Evolutionary conservation across 2,329 filamentous ascomycete species (phyloP).

Genomic region (Colletotrichum chrysophilum): DNA sequence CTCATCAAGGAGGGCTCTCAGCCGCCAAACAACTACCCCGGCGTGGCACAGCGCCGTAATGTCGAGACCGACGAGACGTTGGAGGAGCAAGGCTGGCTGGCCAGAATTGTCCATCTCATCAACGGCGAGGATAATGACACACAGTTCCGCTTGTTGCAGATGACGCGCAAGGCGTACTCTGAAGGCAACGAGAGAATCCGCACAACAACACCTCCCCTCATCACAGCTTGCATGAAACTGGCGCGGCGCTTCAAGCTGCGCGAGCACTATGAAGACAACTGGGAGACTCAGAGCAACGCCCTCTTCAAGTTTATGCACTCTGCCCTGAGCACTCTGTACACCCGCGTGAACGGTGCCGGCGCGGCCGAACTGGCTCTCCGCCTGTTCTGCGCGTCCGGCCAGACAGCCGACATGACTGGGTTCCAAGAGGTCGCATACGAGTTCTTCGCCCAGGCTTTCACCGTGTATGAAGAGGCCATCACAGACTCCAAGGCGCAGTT

Average conservation of each 20-base stretch:
- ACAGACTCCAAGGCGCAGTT: constrained; percentile 97
- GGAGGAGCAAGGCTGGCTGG: constrained; percentile 97
- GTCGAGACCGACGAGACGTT: constrained; percentile 95
- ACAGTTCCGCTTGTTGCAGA: constrained; percentile 92
- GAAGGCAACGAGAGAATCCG: constrained; percentile 96
- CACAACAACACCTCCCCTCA: constrained; percentile 90
- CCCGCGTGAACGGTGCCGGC: constrained; percentile 77
- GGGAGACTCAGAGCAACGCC: constrained; percentile 70
- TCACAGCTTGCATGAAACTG: constrained; percentile 89
- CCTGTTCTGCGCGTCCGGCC: constrained; percentile 89
- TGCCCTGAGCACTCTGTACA: constrained; percentile 84
- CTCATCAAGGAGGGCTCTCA: constrained; percentile 93
- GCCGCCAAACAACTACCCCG: constrained; percentile 81
- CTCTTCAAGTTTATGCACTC: constrained; percentile 97
- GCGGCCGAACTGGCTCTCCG: constrained; percentile 88
- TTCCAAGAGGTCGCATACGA: constrained; percentile 98
- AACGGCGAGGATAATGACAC: constrained; percentile 86
- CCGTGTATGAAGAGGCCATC: constrained; percentile 95
- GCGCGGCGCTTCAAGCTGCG: constrained; percentile 87
- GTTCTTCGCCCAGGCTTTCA: constrained; percentile 98
- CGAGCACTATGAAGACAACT: constrained; percentile 79
- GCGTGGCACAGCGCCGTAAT: constrained; percentile 75
- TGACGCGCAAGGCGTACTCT: constrained; percentile 82
- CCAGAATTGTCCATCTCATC: constrained; percentile 88
- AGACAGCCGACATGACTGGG: constrained; percentile 87